Conservation (phyloP, 2,329 filamentous ascomycete species). For the Talaromyces albobiverticillius region DNA sequence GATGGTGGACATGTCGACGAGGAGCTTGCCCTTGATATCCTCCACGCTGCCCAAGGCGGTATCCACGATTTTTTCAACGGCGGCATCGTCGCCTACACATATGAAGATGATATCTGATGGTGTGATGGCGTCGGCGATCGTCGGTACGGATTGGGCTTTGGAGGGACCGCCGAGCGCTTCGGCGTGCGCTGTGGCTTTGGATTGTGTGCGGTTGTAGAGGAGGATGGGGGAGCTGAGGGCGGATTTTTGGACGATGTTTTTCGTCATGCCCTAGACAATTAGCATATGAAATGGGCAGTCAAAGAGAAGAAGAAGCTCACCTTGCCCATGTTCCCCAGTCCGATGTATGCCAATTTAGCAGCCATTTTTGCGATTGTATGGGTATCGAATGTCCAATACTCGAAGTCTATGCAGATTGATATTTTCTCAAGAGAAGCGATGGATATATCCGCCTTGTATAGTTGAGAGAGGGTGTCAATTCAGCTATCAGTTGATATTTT, state of each 20-base stretch:
- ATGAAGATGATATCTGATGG: conserved; percentile 75
- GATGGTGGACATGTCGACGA: conserved; percentile 85
- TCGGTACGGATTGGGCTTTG: conserved; percentile 63
- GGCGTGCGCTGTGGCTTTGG: conserved; percentile 63
- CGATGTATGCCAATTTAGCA: conserved; percentile 21
- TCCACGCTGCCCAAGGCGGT: conserved; percentile 48
- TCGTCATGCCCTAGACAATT: conserved; percentile 69
- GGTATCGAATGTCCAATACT: not conserved
- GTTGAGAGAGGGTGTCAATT: not conserved
- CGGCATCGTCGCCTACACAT: conserved; percentile 75
- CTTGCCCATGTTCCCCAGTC: conserved; percentile 25
- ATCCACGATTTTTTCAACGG: conserved; percentile 62
- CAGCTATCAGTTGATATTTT: not conserved
- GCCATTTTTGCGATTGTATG: conserved; percentile 13
- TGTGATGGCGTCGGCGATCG: conserved; percentile 64
- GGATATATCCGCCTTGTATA: not conserved
- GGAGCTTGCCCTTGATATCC: conserved; percentile 63
- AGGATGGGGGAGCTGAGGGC: conserved; percentile 68
- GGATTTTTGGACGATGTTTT: conserved; percentile 78
- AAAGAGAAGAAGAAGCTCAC: conserved; percentile 17
- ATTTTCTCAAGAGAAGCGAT: no score
- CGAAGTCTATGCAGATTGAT: not conserved
- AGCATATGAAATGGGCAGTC: not conserved
- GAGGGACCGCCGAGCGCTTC: conserved; percentile 49
- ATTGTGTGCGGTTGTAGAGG: conserved; percentile 74